Evolutionary conservation across 1,284 basidiomycete species (phyloP).

Genomic region (Apiotrichum brassicae): DNA sequence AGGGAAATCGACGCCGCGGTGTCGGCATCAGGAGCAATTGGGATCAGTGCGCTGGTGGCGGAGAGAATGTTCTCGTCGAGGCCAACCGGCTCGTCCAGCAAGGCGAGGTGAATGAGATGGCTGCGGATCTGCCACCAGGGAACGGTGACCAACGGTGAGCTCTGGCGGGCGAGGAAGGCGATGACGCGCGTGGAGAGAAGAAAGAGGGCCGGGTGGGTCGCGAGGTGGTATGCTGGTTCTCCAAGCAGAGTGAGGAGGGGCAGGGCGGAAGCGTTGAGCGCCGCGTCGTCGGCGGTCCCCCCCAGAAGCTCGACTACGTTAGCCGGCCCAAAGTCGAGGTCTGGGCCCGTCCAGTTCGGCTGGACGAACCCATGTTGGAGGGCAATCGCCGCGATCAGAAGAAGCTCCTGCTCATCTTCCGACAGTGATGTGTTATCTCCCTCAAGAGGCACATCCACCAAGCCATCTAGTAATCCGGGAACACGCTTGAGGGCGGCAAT

Average conservation of each 20-base stretch:
- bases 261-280: slow-evolving; percentile 60
- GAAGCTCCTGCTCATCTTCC: slow-evolving; percentile 50
- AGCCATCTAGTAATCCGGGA: slow-evolving; percentile 22
- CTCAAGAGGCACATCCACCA: slow-evolving; percentile 6
- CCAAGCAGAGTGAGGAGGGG: slow-evolving; percentile 75
- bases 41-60: slow-evolving; percentile 53
- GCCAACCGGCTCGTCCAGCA: slow-evolving; percentile 78
- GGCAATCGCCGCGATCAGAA: slow-evolving; percentile 66
- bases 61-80: slow-evolving; percentile 53
- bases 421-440: background rate
- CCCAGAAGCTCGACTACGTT: slow-evolving; percentile 52
- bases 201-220: slow-evolving; percentile 63
- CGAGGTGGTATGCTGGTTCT: slow-evolving; percentile 94
- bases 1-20: slow-evolving; percentile 65
- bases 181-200: slow-evolving; percentile 70
- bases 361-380: slow-evolving; percentile 87
- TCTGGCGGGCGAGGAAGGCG: slow-evolving; percentile 49
- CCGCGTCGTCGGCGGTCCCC: slow-evolving; percentile 23
- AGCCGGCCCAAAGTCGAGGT: slow-evolving; percentile 56
- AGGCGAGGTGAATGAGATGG: slow-evolving; percentile 67
- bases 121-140: slow-evolving; percentile 76
- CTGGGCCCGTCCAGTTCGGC: slow-evolving; percentile 93
- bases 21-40: slow-evolving; percentile 47
- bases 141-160: slow-evolving; percentile 49
- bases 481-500: slow-evolving; percentile 25